Base-by-base conservation (phyloP, 2,329 filamentous ascomycete species). In the Pseudogymnoascus sp. region DNA sequence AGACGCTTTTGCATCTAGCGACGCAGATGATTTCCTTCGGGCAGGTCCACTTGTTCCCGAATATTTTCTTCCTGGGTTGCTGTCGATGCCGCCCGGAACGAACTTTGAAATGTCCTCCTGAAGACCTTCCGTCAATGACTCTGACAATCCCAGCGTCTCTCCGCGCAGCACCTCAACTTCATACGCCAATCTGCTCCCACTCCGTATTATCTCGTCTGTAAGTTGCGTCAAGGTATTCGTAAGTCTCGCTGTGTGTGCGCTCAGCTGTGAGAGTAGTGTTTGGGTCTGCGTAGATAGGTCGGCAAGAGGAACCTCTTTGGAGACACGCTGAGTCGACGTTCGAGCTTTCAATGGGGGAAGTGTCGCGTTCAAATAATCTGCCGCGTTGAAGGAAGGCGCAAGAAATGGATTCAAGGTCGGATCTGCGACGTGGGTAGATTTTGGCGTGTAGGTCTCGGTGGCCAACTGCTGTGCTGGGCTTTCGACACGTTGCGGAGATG, bases 121-220 rank as follows among this genome's bases (percentile, higher is more conserved):
- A 45, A 96, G 75, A 0, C 81, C 84, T 66, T 92, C 89, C 4
- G 86, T 84, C 68, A 97, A 77, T 1, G 87, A 82, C 71, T 97
- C 92, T 0, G 87, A 86, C 36, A 97, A 78, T n/a, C 88, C 82
- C 55, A 92, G 76, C 2, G 91, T 89, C 75, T 97, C 92, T 65
- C 92, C 92, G n/a, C 92, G 85, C 58, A 97, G 75, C 15, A 97
- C 83, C 74, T 97, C 93, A 18, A 97, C 93, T 75, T 97, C 90
- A 71, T 99, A 99, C 18, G 92, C 91, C 62, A 99, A 78, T 3
- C 93, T 83, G 66, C 90, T 91, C 27, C 92, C 90, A 70, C 90
- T 92, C 62, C 94, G 85, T 65, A 99, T 76, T 65, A 99, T 97
- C 68, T 97, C 94, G 74, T 99, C 93, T 9, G 94, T 97, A 64